Percentiles rank a stretch among this genome's conserved stretches.
Conservation (phyloP, 768 basidiomycete species). For the Kondoa subrosea region DNA sequence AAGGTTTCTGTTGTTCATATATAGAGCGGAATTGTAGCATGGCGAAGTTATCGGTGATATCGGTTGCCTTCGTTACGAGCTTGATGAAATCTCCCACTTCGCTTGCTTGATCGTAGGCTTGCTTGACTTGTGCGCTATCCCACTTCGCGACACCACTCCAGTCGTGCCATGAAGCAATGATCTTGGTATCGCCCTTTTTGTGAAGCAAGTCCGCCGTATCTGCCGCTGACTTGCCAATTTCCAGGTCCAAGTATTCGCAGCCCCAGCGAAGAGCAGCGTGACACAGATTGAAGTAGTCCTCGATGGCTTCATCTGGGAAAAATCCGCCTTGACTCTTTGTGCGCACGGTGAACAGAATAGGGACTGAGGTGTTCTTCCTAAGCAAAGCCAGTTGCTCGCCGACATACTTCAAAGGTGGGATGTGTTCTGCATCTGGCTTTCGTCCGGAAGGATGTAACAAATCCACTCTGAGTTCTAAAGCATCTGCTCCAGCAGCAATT, state of each 20-base stretch:
- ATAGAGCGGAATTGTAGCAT: constrained; percentile 54
- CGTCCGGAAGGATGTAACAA: constrained; percentile 45
- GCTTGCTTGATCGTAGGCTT: constrained; percentile 52
- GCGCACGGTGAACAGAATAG: constrained; percentile 81
- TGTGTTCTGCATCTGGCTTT: constrained; percentile 37
- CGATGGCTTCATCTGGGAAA: constrained; percentile 60
- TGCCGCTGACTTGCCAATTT: constrained; percentile 55
- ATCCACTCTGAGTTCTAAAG: constrained; percentile 85
- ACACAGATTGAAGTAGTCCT: constrained; percentile 58
- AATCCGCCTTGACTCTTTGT: constrained; percentile 77
- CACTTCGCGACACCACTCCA: constrained; percentile 73
- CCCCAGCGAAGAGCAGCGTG: constrained; percentile 61
- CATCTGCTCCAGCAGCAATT: constrained; percentile 68
- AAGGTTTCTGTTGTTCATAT: constrained; percentile 48
- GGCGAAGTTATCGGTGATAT: constrained; percentile 58
- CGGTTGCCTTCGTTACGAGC: constrained; percentile 67
- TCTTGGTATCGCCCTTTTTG: constrained; percentile 53
- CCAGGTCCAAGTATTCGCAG: constrained; percentile 84
- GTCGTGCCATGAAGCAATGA: constrained; percentile 91
- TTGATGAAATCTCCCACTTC: constrained; percentile 75
- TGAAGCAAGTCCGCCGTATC: constrained; percentile 44
- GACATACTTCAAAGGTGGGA: constrained; percentile 57
- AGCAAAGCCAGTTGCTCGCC: constrained; percentile 61
- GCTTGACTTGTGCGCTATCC: constrained; percentile 49
- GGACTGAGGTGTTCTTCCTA: constrained; percentile 57